A percentile compares a stretch with the other conserved stretches of the same genome.
Evolutionary conservation across 495 filamentous ascomycete species (phyloP).

Genomic region (Aspergillus haitiensis): DNA sequence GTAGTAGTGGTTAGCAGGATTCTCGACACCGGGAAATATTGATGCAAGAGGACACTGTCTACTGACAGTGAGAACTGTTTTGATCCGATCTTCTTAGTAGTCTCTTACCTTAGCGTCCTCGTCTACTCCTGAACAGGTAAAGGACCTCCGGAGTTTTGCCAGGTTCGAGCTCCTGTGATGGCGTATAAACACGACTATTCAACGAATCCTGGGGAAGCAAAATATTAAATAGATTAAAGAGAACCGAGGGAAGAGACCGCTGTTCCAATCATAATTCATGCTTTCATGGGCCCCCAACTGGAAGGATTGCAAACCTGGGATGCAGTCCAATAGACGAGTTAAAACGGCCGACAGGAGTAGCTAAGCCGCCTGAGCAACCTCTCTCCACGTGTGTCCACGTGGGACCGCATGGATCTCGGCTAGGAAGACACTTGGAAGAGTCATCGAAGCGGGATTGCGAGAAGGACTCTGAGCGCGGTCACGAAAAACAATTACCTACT

Average conservation of each 20-base stretch:
- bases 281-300: conserved; percentile 1
- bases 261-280: conserved; percentile 1
- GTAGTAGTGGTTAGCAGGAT: too few species aligned
- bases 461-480: background rate
- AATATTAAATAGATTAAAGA: background rate
- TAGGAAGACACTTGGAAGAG: conserved; percentile 35
- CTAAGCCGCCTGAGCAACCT: conserved; percentile 19
- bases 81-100: background rate
- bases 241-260: background rate
- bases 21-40: too few species aligned
- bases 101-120: background rate
- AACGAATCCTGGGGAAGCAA: conserved; percentile 17
- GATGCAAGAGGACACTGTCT: background rate
- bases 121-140: background rate
- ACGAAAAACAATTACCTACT: conserved; percentile 3
- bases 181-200: background rate
- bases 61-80: background rate
- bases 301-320: conserved; percentile 5
- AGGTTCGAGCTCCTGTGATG: background rate
- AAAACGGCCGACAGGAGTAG: conserved; percentile 11
- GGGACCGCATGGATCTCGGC: conserved; percentile 40
- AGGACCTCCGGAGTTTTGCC: background rate
- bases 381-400: conserved; percentile 46
- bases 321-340: conserved; percentile 12
- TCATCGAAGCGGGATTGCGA: conserved; percentile 9